Conservation (phyloP, 371 early-diverging fungal genomes). For the Massospora cicadina region DNA sequence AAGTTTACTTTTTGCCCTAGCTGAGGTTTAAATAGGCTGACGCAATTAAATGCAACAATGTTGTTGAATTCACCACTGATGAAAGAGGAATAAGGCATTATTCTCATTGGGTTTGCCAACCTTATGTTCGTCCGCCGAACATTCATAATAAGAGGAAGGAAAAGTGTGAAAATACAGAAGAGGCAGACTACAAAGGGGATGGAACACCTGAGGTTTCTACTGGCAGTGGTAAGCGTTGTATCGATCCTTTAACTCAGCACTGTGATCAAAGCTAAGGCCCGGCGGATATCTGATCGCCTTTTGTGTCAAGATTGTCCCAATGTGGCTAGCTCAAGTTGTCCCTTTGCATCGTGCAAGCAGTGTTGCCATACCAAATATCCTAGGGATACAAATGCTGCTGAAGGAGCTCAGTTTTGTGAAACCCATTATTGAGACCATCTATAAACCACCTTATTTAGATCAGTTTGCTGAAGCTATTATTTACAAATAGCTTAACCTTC, state of each 20-base stretch:
- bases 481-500: too few species aligned
- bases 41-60: constrained; percentile 8
- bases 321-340: constrained; percentile 2
- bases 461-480: too few species aligned
- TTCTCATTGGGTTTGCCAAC: constrained; percentile 55
- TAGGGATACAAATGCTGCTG: not conserved
- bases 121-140: constrained; percentile 42
- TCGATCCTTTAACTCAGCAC: not conserved
- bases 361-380: constrained; percentile 1
- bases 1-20: constrained; percentile 5
- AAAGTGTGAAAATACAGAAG: not conserved
- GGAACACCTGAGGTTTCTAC: not conserved
- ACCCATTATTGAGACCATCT: too few species aligned
- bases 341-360: not conserved
- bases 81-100: constrained; percentile 42
- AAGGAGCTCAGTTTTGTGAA: not conserved
- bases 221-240: too few species aligned
- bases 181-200: not conserved
- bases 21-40: constrained; percentile 1
- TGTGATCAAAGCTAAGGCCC: not conserved
- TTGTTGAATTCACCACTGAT: constrained; percentile 21
- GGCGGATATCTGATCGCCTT: not conserved
- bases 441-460: too few species aligned
- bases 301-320: constrained; percentile 3
- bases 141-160: constrained; percentile 5